A percentile compares a stretch with the other conserved stretches of the same genome.
phyloP scores from a whole-genome alignment of 352 stramenopile genomes.

The Phytophthora idaei region DNA sequence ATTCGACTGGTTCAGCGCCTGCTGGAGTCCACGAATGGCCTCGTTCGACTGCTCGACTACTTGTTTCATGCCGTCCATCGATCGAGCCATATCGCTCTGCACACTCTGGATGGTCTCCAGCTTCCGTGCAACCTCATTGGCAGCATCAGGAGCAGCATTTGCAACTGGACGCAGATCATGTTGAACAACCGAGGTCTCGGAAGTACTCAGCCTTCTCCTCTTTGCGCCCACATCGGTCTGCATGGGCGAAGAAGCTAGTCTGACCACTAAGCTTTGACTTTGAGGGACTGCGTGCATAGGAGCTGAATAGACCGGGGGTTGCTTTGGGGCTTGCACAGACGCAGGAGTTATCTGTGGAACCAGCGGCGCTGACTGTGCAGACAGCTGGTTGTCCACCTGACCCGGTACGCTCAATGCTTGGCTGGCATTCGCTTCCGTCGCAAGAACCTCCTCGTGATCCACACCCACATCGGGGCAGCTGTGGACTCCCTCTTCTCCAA shows the following conservation, averaged over 20 bases:
- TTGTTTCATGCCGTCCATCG: slow-evolving; percentile 33
- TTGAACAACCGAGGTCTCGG: neutral
- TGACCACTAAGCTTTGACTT: slow-evolving; percentile 2
- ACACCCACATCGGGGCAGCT: neutral
- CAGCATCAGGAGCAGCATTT: neutral
- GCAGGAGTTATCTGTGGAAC: neutral
- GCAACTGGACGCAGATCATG: neutral
- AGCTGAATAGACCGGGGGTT: slow-evolving; percentile 6
- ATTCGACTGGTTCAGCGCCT: slow-evolving; percentile 33
- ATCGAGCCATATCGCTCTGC: slow-evolving; percentile 30
- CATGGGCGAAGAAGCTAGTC: neutral
- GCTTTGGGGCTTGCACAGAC: neutral
- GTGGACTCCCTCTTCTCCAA: slow-evolving; percentile 13
- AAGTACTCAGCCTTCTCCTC: slow-evolving; percentile 13
- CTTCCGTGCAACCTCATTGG: slow-evolving; percentile 11
- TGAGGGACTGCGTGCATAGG: slow-evolving; percentile 6
- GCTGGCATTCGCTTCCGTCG: neutral
- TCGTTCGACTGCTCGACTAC: slow-evolving; percentile 36
- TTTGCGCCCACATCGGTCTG: slow-evolving; percentile 9
- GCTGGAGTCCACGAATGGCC: slow-evolving; percentile 26
- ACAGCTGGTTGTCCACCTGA: neutral
- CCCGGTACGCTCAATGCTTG: slow-evolving; percentile 1
- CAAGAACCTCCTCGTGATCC: slow-evolving; percentile 1
- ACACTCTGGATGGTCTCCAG: slow-evolving; percentile 29
- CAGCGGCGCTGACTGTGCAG: slow-evolving; percentile 1